These are phyloP conservation scores for Nicotiana undulata DNA, from an alignment of 257 asterid genomes.

Conservation along the genomic window DNA sequence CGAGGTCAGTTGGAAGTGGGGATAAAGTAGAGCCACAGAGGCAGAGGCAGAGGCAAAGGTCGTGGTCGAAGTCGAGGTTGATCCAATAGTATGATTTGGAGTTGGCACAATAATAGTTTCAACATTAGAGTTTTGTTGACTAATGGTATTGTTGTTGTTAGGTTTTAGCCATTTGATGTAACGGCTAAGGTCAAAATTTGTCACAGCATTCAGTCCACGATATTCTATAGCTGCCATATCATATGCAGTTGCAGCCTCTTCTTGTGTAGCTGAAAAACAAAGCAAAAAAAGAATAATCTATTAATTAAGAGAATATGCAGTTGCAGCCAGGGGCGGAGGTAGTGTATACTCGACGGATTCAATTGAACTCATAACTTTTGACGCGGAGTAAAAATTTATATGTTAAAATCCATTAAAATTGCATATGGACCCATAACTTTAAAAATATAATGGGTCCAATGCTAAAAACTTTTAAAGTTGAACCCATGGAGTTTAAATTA, in stretches of 20 bases:
- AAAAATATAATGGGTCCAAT: too few species aligned
- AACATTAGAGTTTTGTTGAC: slow-evolving; percentile 11
- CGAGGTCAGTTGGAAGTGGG: neutral
- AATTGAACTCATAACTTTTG: too few species aligned
- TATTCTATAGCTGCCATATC: slow-evolving; percentile 90
- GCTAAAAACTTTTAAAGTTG: too few species aligned
- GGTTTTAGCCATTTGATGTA: slow-evolving; percentile 82
- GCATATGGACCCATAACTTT: too few species aligned
- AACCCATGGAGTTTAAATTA: too few species aligned
- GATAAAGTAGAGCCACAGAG: neutral
- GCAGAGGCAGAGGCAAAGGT: slow-evolving; percentile 13
- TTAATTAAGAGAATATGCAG: neutral
- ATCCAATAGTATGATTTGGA: slow-evolving; percentile 6
- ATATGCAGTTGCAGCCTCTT: slow-evolving; percentile 82
- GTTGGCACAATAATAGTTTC: slow-evolving; percentile 12
- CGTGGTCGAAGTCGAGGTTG: slow-evolving; percentile 7
- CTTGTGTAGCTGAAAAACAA: slow-evolving; percentile 59
- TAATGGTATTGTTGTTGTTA: slow-evolving; percentile 1
- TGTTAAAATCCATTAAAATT: too few species aligned
- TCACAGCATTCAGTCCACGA: slow-evolving; percentile 78
- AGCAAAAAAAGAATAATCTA: neutral
- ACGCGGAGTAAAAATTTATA: too few species aligned
- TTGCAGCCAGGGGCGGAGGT: too few species aligned
- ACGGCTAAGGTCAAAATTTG: slow-evolving; percentile 75
- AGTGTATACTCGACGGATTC: too few species aligned